phyloP scores from a whole-genome alignment of 768 basidiomycete genomes.

The Leccinum variicolor region DNA sequence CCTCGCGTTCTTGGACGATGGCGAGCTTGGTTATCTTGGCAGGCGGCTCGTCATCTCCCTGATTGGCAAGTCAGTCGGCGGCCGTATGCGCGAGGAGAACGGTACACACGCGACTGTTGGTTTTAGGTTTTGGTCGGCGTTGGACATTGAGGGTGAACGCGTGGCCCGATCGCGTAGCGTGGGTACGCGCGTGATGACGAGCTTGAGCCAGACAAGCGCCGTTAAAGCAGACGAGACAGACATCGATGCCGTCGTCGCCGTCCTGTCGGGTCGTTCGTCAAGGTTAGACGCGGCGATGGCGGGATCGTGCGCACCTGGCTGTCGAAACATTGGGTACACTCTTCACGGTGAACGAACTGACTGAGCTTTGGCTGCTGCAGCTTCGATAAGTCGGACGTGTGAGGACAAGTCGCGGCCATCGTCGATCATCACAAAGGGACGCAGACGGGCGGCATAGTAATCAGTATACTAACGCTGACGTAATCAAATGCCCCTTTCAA shows the following conservation, averaged over 20 bases:
- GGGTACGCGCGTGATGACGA: slow-evolving; percentile 71
- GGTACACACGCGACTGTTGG: slow-evolving; percentile 58
- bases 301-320: slow-evolving; percentile 57
- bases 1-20: slow-evolving; percentile 81
- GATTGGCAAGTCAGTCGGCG: background rate
- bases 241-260: slow-evolving; percentile 70
- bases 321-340: slow-evolving; percentile 98
- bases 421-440: background rate
- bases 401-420: slow-evolving; percentile 42
- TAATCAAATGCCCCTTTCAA: too few relatives aligned
- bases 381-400: slow-evolving; percentile 46
- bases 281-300: background rate
- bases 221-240: slow-evolving; percentile 93
- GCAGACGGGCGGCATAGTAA: too few relatives aligned
- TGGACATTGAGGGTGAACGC: slow-evolving; percentile 76
- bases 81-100: background rate
- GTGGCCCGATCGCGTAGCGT: slow-evolving; percentile 72
- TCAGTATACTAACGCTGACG: too few relatives aligned
- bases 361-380: slow-evolving; percentile 58
- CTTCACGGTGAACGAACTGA: slow-evolving; percentile 82
- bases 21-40: slow-evolving; percentile 87
- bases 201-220: slow-evolving; percentile 71
- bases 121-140: slow-evolving; percentile 59
- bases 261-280: slow-evolving; percentile 46
- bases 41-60: slow-evolving; percentile 82